Conservation (phyloP, 169 alveolate genomes). For the Neospora caninum region DNA sequence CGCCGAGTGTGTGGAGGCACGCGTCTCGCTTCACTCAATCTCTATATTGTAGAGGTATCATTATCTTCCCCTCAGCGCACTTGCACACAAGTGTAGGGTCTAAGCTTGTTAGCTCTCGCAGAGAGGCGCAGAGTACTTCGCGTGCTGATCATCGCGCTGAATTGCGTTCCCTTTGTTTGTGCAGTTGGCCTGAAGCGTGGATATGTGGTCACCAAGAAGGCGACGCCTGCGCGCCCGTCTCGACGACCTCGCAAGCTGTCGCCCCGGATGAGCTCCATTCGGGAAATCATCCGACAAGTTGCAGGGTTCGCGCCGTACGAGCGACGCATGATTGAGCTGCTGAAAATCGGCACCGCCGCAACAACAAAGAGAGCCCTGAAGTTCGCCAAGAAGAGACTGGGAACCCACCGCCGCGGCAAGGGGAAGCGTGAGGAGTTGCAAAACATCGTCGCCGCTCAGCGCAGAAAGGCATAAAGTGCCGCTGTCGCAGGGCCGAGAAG, state of each 20-base stretch:
- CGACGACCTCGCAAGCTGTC: conserved; percentile 64
- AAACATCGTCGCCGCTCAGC: conserved; percentile 53
- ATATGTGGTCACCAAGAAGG: conserved; percentile 70
- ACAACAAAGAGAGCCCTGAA: conserved; percentile 97
- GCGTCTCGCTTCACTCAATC: too few relatives aligned
- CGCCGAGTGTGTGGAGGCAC: too few relatives aligned
- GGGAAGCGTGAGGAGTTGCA: conserved; percentile 87
- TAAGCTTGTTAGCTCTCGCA: too few relatives aligned
- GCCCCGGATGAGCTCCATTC: conserved; percentile 54
- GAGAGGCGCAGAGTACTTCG: too few relatives aligned
- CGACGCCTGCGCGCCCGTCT: conserved; percentile 71
- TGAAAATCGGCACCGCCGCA: conserved; percentile 97
- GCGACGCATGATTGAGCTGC: conserved; percentile 96
- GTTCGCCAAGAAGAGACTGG: conserved; percentile 98
- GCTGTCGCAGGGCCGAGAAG: too few relatives aligned
- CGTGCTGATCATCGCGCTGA: too few relatives aligned
- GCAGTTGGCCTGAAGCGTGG: conserved; percentile 76
- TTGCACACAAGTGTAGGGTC: too few relatives aligned
- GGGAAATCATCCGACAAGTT: conserved; percentile 80
- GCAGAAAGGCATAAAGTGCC: conserved; percentile 61
- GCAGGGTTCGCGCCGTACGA: conserved; percentile 99
- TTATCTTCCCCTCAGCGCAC: too few relatives aligned
- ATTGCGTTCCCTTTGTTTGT: too few relatives aligned
- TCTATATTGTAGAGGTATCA: too few relatives aligned
- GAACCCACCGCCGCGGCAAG: conserved; percentile 99